These are phyloP conservation scores for Lactarius akahatsu DNA, from an alignment of 768 basidiomycete genomes.

Conservation along the genomic window DNA sequence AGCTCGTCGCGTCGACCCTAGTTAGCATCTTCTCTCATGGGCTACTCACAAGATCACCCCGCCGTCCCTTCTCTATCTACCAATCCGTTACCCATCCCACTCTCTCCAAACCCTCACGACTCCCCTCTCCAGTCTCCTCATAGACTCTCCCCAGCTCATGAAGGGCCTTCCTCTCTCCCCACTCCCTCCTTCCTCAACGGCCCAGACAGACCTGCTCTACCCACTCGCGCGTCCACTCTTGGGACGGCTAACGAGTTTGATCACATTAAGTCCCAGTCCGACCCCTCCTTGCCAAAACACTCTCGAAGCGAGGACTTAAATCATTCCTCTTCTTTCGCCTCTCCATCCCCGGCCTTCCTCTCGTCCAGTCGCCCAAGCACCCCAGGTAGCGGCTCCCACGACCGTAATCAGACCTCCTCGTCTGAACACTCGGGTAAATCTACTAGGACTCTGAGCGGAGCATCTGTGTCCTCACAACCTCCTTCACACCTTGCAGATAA, in stretches of 20 bases:
- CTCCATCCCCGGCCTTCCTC: conserved; percentile 41
- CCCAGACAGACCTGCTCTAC: conserved; percentile 53
- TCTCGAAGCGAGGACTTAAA: conserved; percentile 73
- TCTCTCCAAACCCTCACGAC: conserved; percentile 14
- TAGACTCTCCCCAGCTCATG: conserved; percentile 10
- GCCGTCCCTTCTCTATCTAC: conserved; percentile 12
- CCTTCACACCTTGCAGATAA: conserved; percentile 49
- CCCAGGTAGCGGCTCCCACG: conserved; percentile 48
- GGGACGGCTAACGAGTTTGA: conserved; percentile 53
- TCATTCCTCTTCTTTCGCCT: conserved; percentile 42
- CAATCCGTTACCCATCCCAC: conserved; percentile 18
- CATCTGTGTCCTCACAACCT: conserved; percentile 55
- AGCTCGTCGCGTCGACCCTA: not conserved
- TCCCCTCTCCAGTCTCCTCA: conserved; percentile 25
- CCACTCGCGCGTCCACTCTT: conserved; percentile 65
- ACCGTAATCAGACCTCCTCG: conserved; percentile 50
- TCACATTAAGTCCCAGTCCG: conserved; percentile 42
- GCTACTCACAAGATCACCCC: conserved; percentile 27
- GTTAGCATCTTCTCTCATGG: conserved; percentile 8
- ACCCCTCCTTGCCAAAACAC: conserved; percentile 39
- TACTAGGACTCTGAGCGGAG: conserved; percentile 44
- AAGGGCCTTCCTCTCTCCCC: conserved; percentile 22
- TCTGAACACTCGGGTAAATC: conserved; percentile 54
- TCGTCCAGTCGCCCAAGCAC: conserved; percentile 60
- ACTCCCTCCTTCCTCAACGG: conserved; percentile 15